Evolutionary conservation across 306 rosid genomes (phyloP).

Genomic region (Oxytropis ochrocephala): DNA sequence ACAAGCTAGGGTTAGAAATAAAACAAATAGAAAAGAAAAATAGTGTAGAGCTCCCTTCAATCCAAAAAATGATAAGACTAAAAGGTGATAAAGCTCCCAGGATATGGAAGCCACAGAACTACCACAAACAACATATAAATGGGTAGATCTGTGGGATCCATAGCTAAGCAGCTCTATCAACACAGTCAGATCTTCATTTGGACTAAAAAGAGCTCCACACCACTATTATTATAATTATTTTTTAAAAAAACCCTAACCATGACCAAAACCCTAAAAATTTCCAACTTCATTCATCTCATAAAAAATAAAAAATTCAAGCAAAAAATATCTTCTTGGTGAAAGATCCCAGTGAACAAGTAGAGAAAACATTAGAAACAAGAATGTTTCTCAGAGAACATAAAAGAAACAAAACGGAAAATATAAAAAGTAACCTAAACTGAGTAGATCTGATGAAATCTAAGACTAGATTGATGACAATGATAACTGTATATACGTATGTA

Average conservation of each 20-base stretch:
- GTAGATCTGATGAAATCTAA: not conserved
- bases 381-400: too few relatives aligned
- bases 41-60: slow-evolving; percentile 99
- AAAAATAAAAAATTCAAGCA: too few relatives aligned
- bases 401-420: not conserved
- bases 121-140: not conserved
- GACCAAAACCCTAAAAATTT: not conserved
- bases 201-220: slow-evolving; percentile 92
- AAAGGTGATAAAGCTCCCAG: slow-evolving; percentile 57
- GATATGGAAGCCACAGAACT: slow-evolving; percentile 82
- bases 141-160: slow-evolving; percentile 86
- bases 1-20: not conserved
- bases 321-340: too few relatives aligned
- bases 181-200: slow-evolving; percentile 60
- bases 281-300: not conserved
- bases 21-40: not conserved
- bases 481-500: not conserved
- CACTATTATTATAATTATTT: not conserved
- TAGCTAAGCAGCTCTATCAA: slow-evolving; percentile 79
- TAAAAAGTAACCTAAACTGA: not conserved
- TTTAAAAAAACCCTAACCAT: not conserved
- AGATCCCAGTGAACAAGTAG: too few relatives aligned
- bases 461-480: not conserved
- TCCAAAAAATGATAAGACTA: slow-evolving; percentile 73
- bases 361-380: not conserved